phyloP scores from a whole-genome alignment of 805 yeast species.

The Candida pini region DNA sequence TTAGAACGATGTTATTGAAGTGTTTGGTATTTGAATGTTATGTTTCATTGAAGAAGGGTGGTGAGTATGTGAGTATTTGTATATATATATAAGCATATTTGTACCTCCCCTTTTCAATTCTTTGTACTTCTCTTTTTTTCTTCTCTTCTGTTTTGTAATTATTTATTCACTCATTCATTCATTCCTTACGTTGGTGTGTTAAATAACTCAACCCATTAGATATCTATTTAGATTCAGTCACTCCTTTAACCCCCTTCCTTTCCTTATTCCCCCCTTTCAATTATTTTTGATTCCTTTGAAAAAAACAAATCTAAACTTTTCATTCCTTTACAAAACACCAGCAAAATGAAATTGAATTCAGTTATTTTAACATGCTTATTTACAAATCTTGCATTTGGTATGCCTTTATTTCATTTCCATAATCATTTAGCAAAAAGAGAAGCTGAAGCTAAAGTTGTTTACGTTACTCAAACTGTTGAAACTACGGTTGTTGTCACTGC shows the following conservation, averaged over 20 bases:
- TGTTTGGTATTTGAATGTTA: too few species aligned
- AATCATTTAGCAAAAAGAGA: slow-evolving; percentile 15
- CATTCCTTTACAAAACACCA: not conserved
- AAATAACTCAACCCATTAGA: not conserved
- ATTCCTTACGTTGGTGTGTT: not conserved
- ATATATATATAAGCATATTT: too few species aligned
- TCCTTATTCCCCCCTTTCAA: not conserved
- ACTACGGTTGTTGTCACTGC: slow-evolving; percentile 20
- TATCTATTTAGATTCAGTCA: slow-evolving; percentile 1
- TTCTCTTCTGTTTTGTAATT: too few species aligned
- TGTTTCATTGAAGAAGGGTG: too few species aligned
- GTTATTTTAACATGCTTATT: slow-evolving; percentile 16
- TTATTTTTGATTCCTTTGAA: slow-evolving; percentile 1
- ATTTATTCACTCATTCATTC: too few species aligned
- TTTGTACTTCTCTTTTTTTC: too few species aligned
- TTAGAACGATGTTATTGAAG: too few species aligned
- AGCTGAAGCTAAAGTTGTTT: slow-evolving; percentile 11
- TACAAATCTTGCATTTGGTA: slow-evolving; percentile 17
- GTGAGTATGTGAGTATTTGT: too few species aligned
- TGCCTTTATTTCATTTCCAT: slow-evolving; percentile 16
- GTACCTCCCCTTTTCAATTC: too few species aligned
- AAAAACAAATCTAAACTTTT: not conserved
- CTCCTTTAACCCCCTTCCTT: slow-evolving; percentile 1
- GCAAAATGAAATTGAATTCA: slow-evolving; percentile 15
- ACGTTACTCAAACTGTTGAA: slow-evolving; percentile 19